Conservation (phyloP, 164 flowering plant genomes). For the Vitis riparia region DNA sequence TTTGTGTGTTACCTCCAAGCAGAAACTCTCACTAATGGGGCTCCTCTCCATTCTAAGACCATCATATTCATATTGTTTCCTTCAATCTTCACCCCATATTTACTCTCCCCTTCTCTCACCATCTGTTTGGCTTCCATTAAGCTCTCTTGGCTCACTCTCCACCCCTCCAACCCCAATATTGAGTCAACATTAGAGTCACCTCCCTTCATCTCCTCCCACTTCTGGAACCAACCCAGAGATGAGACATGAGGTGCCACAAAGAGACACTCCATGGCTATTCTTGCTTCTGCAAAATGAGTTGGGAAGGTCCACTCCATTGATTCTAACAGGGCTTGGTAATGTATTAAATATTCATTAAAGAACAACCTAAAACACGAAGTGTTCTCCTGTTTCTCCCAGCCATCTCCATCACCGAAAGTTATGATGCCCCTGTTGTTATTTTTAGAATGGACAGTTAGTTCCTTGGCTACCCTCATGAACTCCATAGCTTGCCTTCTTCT, state of each 20-base stretch:
- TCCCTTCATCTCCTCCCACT: constrained; percentile 25
- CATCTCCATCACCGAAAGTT: constrained; percentile 29
- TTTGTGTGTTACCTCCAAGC: constrained; percentile 29
- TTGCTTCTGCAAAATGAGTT: constrained; percentile 24
- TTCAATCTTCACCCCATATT: constrained; percentile 28
- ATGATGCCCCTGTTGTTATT: constrained; percentile 20
- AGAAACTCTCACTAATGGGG: constrained; percentile 41
- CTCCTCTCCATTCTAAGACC: constrained; percentile 40
- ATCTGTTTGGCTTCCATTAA: constrained; percentile 36
- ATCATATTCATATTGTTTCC: constrained; percentile 30
- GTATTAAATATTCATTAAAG: constrained; percentile 18
- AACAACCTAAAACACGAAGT: constrained; percentile 18
- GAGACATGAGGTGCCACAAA: constrained; percentile 28
- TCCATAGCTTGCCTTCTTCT: constrained; percentile 20
- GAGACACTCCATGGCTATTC: constrained; percentile 33
- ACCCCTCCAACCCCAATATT: constrained; percentile 18
- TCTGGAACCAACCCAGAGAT: constrained; percentile 10
- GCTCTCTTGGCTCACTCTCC: constrained; percentile 29
- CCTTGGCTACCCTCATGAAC: constrained; percentile 26
- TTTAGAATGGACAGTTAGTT: constrained; percentile 3
- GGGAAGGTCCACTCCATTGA: constrained; percentile 26
- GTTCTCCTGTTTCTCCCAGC: neutral
- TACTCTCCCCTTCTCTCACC: constrained; percentile 29
- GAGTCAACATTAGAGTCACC: constrained; percentile 4
- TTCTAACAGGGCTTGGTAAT: constrained; percentile 28